Evolutionary conservation across 139 green algal genomes (phyloP).

Genomic region (Prasinococcaceae sp.): DNA sequence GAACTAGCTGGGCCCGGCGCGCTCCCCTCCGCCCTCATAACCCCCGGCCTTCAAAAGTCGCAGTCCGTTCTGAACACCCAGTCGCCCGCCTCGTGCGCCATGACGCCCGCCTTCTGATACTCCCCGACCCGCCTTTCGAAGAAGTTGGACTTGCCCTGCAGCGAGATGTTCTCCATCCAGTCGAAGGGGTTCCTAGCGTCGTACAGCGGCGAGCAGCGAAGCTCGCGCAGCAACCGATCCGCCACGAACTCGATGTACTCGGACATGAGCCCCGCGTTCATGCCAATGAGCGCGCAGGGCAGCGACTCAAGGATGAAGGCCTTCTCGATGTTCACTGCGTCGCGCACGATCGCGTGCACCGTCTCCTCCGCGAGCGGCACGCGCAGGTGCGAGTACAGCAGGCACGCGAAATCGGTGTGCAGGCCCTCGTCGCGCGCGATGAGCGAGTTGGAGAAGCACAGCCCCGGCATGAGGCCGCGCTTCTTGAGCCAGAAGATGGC

Average conservation of each 20-base stretch:
- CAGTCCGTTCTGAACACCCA: conserved; percentile 36
- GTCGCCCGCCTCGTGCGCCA: conserved; percentile 29
- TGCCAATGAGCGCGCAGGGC: conserved; percentile 43
- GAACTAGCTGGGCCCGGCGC: too few species aligned
- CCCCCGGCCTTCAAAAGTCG: conserved; percentile 35
- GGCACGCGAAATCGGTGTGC: conserved; percentile 61
- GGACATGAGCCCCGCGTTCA: conserved; percentile 53
- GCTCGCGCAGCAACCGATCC: conserved; percentile 43
- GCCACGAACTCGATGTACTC: conserved; percentile 67
- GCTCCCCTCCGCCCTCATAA: too few species aligned
- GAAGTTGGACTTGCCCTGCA: conserved; percentile 73
- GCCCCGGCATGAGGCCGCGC: conserved; percentile 48
- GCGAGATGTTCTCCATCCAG: conserved; percentile 75
- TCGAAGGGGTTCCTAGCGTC: conserved; percentile 60
- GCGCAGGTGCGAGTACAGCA: conserved; percentile 41
- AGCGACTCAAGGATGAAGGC: conserved; percentile 53
- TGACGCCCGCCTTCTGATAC: conserved; percentile 64
- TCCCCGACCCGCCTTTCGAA: conserved; percentile 71
- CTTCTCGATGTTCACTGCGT: conserved; percentile 50
- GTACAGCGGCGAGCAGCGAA: conserved; percentile 50
- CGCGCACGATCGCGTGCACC: conserved; percentile 38
- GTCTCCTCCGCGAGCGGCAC: conserved; percentile 20
- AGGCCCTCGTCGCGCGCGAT: conserved; percentile 63
- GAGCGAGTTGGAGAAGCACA: conserved; percentile 64
- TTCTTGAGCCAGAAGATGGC: conserved; percentile 73